phyloP scores from a whole-genome alignment of 2,329 filamentous ascomycete genomes.

The Talaromyces sp. region DNA sequence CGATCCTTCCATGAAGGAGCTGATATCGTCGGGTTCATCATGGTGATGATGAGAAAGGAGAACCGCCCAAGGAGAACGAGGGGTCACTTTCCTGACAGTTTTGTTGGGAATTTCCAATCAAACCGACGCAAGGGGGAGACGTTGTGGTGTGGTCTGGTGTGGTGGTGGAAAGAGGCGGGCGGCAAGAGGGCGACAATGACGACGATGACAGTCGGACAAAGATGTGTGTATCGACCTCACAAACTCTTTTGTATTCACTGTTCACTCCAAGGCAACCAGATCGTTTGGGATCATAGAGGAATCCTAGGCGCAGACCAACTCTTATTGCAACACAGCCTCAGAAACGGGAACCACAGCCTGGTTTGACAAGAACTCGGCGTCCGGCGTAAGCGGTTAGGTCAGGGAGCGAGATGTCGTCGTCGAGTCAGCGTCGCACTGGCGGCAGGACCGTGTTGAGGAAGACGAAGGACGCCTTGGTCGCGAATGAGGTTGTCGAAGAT shows the following conservation, averaged over 20 bases:
- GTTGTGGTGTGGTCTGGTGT: conserved; percentile 2
- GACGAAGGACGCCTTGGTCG: conserved; percentile 14
- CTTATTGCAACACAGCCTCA: conserved; percentile 14
- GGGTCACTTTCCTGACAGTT: neutral
- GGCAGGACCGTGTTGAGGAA: conserved; percentile 19
- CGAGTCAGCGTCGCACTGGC: conserved; percentile 17
- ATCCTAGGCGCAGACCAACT: neutral
- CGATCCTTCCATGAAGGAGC: conserved; percentile 49
- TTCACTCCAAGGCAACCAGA: neutral
- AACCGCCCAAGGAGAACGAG: neutral
- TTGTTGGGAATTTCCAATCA: conserved; percentile 10
- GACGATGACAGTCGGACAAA: conserved; percentile 14
- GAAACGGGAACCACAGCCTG: conserved; percentile 11
- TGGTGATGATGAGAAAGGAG: neutral
- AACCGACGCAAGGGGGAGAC: conserved; percentile 14
- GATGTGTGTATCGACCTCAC: neutral
- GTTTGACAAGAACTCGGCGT: conserved; percentile 13
- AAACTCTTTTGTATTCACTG: neutral
- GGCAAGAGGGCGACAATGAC: conserved; percentile 11
- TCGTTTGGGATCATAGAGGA: neutral
- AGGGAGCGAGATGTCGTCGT: neutral
- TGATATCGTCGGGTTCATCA: conserved; percentile 22
- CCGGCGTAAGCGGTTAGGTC: conserved; percentile 8
- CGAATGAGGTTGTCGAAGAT: conserved; percentile 1
- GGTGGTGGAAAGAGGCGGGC: conserved; percentile 17